Conservation (phyloP, 1,284 basidiomycete genomes). For the Tilletia walkeri region DNA sequence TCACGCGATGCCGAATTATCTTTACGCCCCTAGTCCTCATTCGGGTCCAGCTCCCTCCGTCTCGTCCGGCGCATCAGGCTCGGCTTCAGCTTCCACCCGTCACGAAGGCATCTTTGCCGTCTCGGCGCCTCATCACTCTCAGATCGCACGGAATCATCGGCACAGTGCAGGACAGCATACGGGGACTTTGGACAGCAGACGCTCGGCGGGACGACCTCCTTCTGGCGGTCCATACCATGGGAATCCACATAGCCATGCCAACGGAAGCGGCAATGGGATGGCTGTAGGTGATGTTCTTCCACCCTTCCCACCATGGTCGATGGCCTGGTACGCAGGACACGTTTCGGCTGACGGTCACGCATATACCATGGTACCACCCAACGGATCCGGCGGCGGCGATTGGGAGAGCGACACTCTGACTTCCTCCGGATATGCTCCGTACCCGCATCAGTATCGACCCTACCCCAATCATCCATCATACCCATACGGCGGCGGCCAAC, state of each 20-base stretch:
- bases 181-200: not conserved
- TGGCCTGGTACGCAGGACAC: constrained; percentile 46
- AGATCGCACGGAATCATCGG: too few relatives aligned
- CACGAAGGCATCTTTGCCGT: constrained; percentile 13
- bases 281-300: constrained; percentile 34
- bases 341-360: constrained; percentile 47
- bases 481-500: not conserved
- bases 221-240: not conserved
- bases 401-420: constrained; percentile 46
- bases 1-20: not conserved
- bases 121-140: constrained; percentile 4
- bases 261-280: not conserved
- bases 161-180: not conserved
- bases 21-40: not conserved
- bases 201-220: not conserved
- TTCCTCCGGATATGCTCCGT: constrained; percentile 10
- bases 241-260: not conserved
- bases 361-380: constrained; percentile 39
- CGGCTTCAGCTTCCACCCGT: not conserved
- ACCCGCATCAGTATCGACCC: constrained; percentile 5
- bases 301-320: constrained; percentile 37
- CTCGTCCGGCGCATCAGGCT: constrained; percentile 3
- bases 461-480: not conserved
- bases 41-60: constrained; percentile 1
- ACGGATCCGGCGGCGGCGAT: constrained; percentile 28